Percentiles rank a stretch among this genome's conserved stretches.
phyloP scores from a whole-genome alignment of 116 monocot species.

The Phalaenopsis hybrid region DNA sequence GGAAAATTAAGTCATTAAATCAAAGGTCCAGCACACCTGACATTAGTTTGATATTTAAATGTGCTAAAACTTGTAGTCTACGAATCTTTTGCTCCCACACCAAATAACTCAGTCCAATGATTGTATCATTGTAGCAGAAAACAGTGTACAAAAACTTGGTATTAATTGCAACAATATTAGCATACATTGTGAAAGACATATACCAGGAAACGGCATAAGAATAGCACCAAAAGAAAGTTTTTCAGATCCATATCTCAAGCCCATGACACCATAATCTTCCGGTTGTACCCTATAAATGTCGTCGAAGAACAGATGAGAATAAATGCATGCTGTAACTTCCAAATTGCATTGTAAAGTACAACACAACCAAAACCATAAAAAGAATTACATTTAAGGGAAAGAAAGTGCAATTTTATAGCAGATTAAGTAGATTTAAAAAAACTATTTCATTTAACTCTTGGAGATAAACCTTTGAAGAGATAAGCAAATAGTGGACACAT shows the following conservation, averaged over 20 bases:
- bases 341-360: neutral
- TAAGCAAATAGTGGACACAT: neutral
- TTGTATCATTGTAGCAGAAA: too few species aligned
- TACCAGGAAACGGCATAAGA: conserved; percentile 53
- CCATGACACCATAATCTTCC: conserved; percentile 74
- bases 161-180: too few species aligned
- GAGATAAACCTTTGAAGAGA: neutral
- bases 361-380: neutral
- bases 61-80: too few species aligned
- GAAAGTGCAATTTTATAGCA: neutral
- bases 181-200: too few species aligned
- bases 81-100: too few species aligned
- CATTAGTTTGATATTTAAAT: too few species aligned
- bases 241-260: conserved; percentile 93
- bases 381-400: neutral
- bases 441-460: neutral
- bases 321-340: neutral
- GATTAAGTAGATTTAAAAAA: conserved; percentile 4
- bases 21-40: too few species aligned
- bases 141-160: too few species aligned
- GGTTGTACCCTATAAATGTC: conserved; percentile 40
- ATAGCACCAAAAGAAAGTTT: conserved; percentile 73
- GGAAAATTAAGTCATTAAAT: too few species aligned
- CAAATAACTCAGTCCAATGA: too few species aligned
- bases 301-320: conserved; percentile 8